Base-by-base conservation (phyloP, 129 eudicot species). In the Chrysanthemum lavandulifolium region DNA sequence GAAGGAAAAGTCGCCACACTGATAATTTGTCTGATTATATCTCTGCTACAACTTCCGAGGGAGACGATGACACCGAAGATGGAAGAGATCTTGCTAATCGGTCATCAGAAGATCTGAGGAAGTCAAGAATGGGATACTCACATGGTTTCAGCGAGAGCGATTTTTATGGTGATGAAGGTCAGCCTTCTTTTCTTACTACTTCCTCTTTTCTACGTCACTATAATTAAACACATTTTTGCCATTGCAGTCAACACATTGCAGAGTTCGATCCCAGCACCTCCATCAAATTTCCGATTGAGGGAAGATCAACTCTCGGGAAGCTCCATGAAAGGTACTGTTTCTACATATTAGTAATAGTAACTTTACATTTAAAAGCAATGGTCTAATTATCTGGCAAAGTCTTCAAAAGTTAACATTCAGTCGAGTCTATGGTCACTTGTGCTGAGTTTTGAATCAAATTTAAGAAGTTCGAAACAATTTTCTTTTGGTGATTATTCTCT, bases 41-140 rank as follows among this genome's bases (percentile, higher is more conserved):
- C 64, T 90, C 97, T 67, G 97, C 90, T 33, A 93, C 98, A 53
- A 89, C 98, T 57, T 93, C 95, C 18, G 97, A 93, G 77, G 98
- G 98, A 66, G 98, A 93, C 47, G 95, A 92, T 66, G 98, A 93
- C 65, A 77, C 85, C 4, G 96, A 89, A 89, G 97, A 92, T 68
- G 96, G 96, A 69, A 79, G 96, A 52, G 96, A 88, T 76, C 83
- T 33, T 25, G 76, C 83, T 33, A 82, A 83, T 83, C 86, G 96
- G 27, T 84, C 91, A 13, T 84, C 94, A 13, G 97, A 92, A 59
- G 98, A 93, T 77, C 75, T 87, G 33, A 84, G 96, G 74, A 92
- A 92, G 85, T 92, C 98, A 4, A 87, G 98, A 86, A 92, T 89
- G 96, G 96, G 91, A 33, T 86, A 81, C 75, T 78, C 84, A 10